Percentiles rank a stretch among this genome's conserved stretches.
Conservation (phyloP, 2,329 filamentous ascomycete genomes). For the Fusarium mundagurra region DNA sequence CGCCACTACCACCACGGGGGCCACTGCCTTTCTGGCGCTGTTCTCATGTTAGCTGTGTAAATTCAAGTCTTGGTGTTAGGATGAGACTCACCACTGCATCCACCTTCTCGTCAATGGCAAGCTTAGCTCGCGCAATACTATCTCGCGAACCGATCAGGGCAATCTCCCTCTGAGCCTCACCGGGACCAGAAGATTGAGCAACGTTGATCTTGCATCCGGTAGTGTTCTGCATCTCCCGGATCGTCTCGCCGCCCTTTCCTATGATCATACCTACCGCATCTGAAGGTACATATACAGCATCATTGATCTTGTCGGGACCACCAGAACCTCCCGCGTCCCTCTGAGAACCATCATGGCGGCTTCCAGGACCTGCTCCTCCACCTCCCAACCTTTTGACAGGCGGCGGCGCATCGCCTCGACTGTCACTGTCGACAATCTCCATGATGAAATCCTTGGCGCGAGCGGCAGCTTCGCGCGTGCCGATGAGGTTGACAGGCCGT, state of each 20-base stretch:
- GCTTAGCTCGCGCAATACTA: slow-evolving; percentile 82
- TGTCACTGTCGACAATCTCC: slow-evolving; percentile 94
- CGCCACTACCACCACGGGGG: slow-evolving; percentile 51
- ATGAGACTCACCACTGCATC: slow-evolving; percentile 77
- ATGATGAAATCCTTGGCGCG: slow-evolving; percentile 88
- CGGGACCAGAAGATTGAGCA: slow-evolving; percentile 79
- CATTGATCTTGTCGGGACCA: slow-evolving; percentile 76
- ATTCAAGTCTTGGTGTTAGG: not conserved
- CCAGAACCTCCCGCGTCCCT: slow-evolving; percentile 53
- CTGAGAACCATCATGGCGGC: slow-evolving; percentile 46
- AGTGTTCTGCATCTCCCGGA: slow-evolving; percentile 89
- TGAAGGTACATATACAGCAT: slow-evolving; percentile 85
- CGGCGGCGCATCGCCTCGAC: slow-evolving; percentile 62
- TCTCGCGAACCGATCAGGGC: slow-evolving; percentile 82
- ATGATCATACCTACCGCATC: slow-evolving; percentile 97
- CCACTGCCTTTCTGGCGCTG: slow-evolving; percentile 65
- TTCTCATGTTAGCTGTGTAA: slow-evolving; percentile 41
- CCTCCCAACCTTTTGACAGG: slow-evolving; percentile 41
- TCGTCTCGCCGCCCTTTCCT: slow-evolving; percentile 92
- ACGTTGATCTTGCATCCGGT: slow-evolving; percentile 97
- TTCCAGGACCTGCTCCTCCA: slow-evolving; percentile 30
- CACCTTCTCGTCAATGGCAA: slow-evolving; percentile 90
- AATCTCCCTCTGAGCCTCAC: slow-evolving; percentile 86
- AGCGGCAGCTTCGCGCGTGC: slow-evolving; percentile 76
- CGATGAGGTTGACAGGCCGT: slow-evolving; percentile 90